Evolutionary conservation across 2,329 filamentous ascomycete genomes (phyloP), one percentile per base, ranked within the genome.

Genomic region (Neonectria neomacrospora): DNA sequence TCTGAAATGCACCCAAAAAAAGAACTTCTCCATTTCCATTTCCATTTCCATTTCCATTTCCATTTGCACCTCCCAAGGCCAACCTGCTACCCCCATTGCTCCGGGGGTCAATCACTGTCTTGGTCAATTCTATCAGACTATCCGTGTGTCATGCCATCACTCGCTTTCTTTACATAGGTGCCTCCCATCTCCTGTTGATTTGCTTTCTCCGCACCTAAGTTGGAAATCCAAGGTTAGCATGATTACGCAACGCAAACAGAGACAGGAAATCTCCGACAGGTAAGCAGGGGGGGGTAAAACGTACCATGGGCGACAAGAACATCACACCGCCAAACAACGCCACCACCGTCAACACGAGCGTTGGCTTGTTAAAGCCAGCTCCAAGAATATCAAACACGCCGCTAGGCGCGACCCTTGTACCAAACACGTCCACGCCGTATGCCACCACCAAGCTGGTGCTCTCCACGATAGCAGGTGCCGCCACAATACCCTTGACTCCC

Each of bases 391-490:
- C 96, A 78, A 99, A 99, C 16, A 91, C 87, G 71, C 91, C 89
- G 78, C 93, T 97, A 1, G 96, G 96, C n/a, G 91, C 88, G 11
- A 96, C 87, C 55, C 94, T 85, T 1, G 94, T 95, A 14, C 92
- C 94, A 69, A 96, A 99, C 2, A 98, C 82, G 76, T 99, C 96
- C 14, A 93, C 77, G 3, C 96, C 96, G 73, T 91, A 97, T 0
- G 93, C 94, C 73, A 97, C 91, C 12, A 99, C 86, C 58, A 98
- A 78, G 72, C 91, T 95, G 1, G 96, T 98, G 79, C 94, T 97
- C 81, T 99, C 96, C 30, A 99, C 86, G 5, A 93, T 78, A 1
- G 93, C 92, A 0, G 94, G 92, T 18, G 87, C 87, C 0, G 93
- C 89, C 30, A 95, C 85, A 20, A 98, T 88, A 48, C 87, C 82